These are phyloP conservation scores for Aureobasidium lini DNA, from an alignment of 2,329 filamentous ascomycete genomes.

Conservation along the genomic window DNA sequence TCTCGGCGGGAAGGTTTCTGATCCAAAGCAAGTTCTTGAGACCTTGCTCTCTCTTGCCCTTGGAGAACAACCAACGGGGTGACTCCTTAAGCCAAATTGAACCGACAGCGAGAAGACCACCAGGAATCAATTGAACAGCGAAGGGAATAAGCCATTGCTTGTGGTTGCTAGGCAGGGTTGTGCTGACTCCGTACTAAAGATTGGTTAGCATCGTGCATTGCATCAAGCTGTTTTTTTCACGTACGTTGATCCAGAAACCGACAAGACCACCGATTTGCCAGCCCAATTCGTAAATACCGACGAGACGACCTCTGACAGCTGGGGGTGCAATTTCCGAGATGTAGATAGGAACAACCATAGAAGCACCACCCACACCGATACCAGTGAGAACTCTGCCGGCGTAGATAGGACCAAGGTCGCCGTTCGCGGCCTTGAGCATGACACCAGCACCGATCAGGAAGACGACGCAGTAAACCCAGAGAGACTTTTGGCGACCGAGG, in stretches of 20 bases:
- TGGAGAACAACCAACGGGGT: constrained; percentile 38
- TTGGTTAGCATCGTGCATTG: neutral
- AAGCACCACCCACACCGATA: constrained; percentile 49
- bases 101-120: constrained; percentile 47
- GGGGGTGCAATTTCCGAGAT: constrained; percentile 52
- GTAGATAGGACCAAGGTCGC: constrained; percentile 55
- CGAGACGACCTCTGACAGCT: constrained; percentile 50
- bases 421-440: constrained; percentile 53
- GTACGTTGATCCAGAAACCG: constrained; percentile 43
- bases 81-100: constrained; percentile 38
- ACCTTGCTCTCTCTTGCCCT: constrained; percentile 34
- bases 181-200: constrained; percentile 32
- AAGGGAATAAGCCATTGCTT: constrained; percentile 46
- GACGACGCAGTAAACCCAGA: constrained; percentile 53
- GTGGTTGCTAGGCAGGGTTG: constrained; percentile 36
- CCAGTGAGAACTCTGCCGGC: constrained; percentile 52
- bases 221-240: neutral
- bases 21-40: constrained; percentile 52
- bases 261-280: constrained; percentile 48
- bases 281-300: constrained; percentile 51
- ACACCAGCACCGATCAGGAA: constrained; percentile 66
- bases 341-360: constrained; percentile 53
- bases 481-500: constrained; percentile 57
- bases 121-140: constrained; percentile 60
- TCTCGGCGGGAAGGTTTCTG: constrained; percentile 47